These are phyloP conservation scores for Ehretia macrophylla DNA, from an alignment of 257 asterid genomes.

Conservation along the genomic window DNA sequence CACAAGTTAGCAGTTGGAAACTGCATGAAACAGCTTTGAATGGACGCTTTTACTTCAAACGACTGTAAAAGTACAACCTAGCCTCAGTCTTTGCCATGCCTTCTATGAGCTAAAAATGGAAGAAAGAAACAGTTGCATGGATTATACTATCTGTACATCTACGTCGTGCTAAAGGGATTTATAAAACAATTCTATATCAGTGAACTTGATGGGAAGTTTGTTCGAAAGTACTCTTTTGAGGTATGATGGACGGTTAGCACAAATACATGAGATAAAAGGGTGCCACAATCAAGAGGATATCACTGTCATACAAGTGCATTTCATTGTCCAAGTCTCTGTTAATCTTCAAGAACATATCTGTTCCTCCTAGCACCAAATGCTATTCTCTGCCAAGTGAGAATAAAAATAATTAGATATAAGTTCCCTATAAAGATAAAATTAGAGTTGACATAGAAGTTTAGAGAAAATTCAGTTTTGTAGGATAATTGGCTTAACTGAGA, in stretches of 20 bases:
- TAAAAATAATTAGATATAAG: background rate
- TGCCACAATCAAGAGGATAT: too few relatives aligned
- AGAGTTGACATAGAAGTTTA: background rate
- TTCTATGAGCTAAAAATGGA: background rate
- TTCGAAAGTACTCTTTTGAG: too few relatives aligned
- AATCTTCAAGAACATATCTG: conserved; percentile 71
- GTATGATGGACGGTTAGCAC: too few relatives aligned
- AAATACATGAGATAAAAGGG: too few relatives aligned
- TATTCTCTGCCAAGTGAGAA: conserved; percentile 47
- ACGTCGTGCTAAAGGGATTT: background rate
- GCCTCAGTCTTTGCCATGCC: background rate
- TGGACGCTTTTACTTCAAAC: background rate
- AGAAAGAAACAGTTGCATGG: background rate
- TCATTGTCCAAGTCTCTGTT: background rate
- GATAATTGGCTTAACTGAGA: conserved; percentile 52
- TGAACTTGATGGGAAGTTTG: too few relatives aligned
- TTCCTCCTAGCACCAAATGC: conserved; percentile 93
- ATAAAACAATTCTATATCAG: too few relatives aligned
- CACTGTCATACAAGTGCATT: background rate
- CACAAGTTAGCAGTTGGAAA: background rate
- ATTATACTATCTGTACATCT: background rate
- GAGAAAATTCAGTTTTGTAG: background rate
- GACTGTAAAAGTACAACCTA: background rate
- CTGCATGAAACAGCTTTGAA: background rate
- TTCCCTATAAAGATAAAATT: background rate